Conservation (phyloP, 768 basidiomycete genomes). For the Lactifluus hygrophoroides region DNA sequence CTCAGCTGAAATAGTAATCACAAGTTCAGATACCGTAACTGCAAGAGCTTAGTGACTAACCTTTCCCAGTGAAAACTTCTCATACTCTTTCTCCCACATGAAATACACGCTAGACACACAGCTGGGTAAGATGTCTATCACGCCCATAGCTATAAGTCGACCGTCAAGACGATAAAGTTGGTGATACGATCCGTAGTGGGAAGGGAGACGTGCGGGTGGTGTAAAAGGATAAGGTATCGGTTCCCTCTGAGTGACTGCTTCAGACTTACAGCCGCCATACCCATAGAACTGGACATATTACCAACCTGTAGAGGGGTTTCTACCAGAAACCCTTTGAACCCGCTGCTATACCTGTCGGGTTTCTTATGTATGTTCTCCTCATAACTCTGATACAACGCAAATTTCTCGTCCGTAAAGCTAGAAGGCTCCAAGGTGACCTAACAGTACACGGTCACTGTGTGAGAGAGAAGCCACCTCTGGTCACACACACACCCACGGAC, state of each 20-base stretch:
- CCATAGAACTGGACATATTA: conserved; percentile 19
- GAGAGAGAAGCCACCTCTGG: neutral
- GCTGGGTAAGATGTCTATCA: conserved; percentile 81
- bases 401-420: conserved; percentile 74
- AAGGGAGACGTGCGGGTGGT: conserved; percentile 53
- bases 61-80: conserved; percentile 70
- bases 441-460: neutral
- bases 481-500: conserved; percentile 30
- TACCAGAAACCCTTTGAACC: conserved; percentile 72
- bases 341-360: conserved; percentile 34
- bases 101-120: conserved; percentile 89
- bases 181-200: conserved; percentile 87
- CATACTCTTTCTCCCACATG: conserved; percentile 71
- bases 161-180: conserved; percentile 81
- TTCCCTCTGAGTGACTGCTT: conserved; percentile 35
- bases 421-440: conserved; percentile 74
- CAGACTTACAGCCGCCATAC: neutral
- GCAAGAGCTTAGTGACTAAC: conserved; percentile 28
- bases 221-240: conserved; percentile 48
- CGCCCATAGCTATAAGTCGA: conserved; percentile 72
- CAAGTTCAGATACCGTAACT: neutral
- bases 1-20: conserved; percentile 47
- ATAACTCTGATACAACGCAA: conserved; percentile 65
- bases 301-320: conserved; percentile 62
- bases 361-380: conserved; percentile 76